These are phyloP conservation scores for Aureobasidium sp. DNA, from an alignment of 2,329 filamentous ascomycete genomes.

Conservation along the genomic window DNA sequence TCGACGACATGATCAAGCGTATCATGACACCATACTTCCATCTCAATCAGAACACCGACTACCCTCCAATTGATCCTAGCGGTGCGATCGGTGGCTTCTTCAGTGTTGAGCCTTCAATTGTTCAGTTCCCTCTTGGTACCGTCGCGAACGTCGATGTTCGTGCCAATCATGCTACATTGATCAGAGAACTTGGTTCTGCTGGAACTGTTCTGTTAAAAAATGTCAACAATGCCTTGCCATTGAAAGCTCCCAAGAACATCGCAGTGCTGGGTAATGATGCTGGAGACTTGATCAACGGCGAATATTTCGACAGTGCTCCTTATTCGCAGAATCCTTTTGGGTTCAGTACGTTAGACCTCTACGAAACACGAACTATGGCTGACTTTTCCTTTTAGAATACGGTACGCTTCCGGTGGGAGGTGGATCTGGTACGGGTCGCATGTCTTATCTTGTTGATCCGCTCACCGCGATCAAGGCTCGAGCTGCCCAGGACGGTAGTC, in stretches of 20 bases:
- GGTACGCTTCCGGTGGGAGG: constrained; percentile 40
- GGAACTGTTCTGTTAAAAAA: constrained; percentile 45
- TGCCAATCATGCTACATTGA: constrained; percentile 29
- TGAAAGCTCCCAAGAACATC: constrained; percentile 45
- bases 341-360: constrained; percentile 18
- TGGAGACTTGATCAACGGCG: constrained; percentile 43
- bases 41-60: constrained; percentile 36
- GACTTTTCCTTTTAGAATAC: constrained; percentile 22
- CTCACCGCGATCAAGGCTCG: constrained; percentile 35
- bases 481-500: constrained; percentile 25
- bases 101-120: constrained; percentile 13
- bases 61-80: constrained; percentile 32
- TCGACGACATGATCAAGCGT: constrained; percentile 42
- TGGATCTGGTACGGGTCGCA: constrained; percentile 36
- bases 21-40: constrained; percentile 43
- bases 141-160: constrained; percentile 32
- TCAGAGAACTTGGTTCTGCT: constrained; percentile 36
- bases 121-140: constrained; percentile 6
- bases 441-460: constrained; percentile 34
- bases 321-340: constrained; percentile 3
- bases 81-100: constrained; percentile 23
- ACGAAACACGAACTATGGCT: background rate
- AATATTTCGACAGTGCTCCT: constrained; percentile 26
- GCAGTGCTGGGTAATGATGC: constrained; percentile 46
- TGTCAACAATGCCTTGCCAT: constrained; percentile 41